phyloP scores from a whole-genome alignment of 2,329 filamentous ascomycete genomes.

The Apiospora hydei region DNA sequence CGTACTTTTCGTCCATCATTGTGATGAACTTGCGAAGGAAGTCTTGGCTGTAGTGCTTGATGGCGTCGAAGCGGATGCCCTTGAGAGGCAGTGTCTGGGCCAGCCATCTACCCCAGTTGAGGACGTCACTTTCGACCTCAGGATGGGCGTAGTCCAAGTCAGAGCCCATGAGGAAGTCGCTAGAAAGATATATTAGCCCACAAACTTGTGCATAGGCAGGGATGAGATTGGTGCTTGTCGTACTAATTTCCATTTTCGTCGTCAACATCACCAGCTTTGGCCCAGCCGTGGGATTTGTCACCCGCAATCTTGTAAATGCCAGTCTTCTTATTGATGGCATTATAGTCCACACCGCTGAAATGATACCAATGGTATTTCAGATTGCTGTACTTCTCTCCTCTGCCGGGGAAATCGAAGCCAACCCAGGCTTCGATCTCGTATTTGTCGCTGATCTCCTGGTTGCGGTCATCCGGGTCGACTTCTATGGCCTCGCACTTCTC shows the following conservation, averaged over 20 bases:
- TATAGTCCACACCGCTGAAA: constrained; percentile 73
- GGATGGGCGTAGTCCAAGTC: constrained; percentile 43
- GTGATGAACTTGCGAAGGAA: constrained; percentile 41
- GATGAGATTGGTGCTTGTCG: neutral
- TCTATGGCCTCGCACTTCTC: constrained; percentile 65
- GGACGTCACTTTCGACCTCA: constrained; percentile 40
- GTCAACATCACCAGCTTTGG: constrained; percentile 55
- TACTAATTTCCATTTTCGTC: constrained; percentile 64
- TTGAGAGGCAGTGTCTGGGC: constrained; percentile 37
- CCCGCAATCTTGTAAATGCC: constrained; percentile 70
- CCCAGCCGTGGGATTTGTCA: constrained; percentile 74
- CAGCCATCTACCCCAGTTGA: constrained; percentile 42
- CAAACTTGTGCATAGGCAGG: neutral
- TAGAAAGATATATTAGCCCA: constrained; percentile 36
- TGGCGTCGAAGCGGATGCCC: constrained; percentile 45
- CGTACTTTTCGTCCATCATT: constrained; percentile 40
- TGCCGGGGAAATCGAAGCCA: constrained; percentile 69
- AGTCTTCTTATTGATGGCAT: constrained; percentile 59
- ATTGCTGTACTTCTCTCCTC: constrained; percentile 64
- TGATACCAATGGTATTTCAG: constrained; percentile 72
- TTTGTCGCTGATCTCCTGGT: constrained; percentile 58
- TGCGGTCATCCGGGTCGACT: constrained; percentile 58
- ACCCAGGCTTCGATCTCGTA: constrained; percentile 73
- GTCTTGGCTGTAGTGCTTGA: constrained; percentile 44
- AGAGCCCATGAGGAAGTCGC: constrained; percentile 42